These are phyloP conservation scores for Aspergillus felis DNA, from an alignment of 2,329 filamentous ascomycete species.

Conservation along the genomic window DNA sequence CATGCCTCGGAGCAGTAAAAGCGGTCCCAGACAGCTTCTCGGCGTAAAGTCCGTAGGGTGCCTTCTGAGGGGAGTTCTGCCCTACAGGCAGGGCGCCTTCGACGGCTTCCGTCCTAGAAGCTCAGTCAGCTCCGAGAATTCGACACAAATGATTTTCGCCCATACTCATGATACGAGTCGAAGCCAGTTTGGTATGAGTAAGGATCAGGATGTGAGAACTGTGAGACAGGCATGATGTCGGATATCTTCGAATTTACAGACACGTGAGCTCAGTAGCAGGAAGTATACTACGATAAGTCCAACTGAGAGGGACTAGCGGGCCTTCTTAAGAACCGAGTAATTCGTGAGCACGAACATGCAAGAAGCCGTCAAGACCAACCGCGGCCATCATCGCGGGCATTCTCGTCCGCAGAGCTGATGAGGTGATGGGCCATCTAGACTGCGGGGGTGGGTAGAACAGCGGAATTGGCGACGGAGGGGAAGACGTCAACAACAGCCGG, in stretches of 20 bases:
- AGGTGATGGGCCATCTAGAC: not conserved
- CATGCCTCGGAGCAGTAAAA: constrained; percentile 65
- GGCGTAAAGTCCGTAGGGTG: constrained; percentile 72
- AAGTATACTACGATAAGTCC: not conserved
- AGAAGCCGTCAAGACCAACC: not conserved
- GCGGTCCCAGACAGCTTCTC: constrained; percentile 73
- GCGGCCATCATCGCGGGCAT: constrained; percentile 6
- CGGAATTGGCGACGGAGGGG: constrained; percentile 5
- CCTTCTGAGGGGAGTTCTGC: constrained; percentile 79
- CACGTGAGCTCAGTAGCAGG: not conserved
- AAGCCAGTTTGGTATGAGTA: constrained; percentile 80
- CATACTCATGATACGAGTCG: constrained; percentile 70
- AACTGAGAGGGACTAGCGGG: not conserved
- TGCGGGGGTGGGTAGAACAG: constrained; percentile 2
- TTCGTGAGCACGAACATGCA: not conserved
- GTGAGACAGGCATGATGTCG: constrained; percentile 58
- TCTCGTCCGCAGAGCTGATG: constrained; percentile 1
- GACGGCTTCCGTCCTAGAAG: constrained; percentile 67
- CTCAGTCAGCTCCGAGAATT: constrained; percentile 11
- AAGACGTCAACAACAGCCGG: constrained; percentile 9
- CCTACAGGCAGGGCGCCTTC: constrained; percentile 69
- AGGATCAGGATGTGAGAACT: constrained; percentile 60
- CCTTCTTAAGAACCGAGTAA: not conserved
- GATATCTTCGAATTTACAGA: not conserved
- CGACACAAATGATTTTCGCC: constrained; percentile 7